Conservation (phyloP, 345 rosid species). For the Dipteronia dyeriana region DNA sequence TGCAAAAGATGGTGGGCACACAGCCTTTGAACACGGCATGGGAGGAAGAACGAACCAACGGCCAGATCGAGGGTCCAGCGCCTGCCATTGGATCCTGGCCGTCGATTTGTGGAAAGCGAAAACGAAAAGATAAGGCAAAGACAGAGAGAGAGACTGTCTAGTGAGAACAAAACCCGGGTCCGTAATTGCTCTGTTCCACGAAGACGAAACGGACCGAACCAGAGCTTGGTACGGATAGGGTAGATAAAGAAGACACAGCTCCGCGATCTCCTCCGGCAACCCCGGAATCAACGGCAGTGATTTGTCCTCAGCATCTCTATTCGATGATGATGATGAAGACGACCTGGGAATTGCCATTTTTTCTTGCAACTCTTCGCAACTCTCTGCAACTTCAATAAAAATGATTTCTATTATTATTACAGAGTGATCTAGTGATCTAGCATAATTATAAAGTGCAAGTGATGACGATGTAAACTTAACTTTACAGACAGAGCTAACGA, state of each 20-base stretch:
- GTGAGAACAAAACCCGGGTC: constrained; percentile 48
- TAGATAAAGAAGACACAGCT: constrained; percentile 63
- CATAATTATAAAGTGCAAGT: background rate
- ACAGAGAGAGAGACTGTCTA: constrained; percentile 47
- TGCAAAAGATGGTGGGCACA: constrained; percentile 60
- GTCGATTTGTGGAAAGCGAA: constrained; percentile 61
- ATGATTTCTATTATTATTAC: background rate
- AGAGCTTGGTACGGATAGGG: constrained; percentile 64
- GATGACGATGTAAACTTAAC: constrained; percentile 7
- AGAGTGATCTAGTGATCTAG: background rate
- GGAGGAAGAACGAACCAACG: constrained; percentile 68
- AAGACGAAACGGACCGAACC: constrained; percentile 60
- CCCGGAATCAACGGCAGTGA: constrained; percentile 62
- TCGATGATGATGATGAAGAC: constrained; percentile 8
- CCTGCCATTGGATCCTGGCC: constrained; percentile 72
- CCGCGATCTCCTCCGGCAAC: constrained; percentile 64
- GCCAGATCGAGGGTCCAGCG: constrained; percentile 55
- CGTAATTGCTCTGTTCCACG: constrained; percentile 60
- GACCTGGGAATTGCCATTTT: constrained; percentile 20
- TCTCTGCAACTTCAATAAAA: background rate
- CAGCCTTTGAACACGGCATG: constrained; percentile 52
- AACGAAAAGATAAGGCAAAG: constrained; percentile 57
- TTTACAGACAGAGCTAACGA: constrained; percentile 13
- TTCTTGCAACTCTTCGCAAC: background rate
- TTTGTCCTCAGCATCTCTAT: constrained; percentile 8